Percentiles rank a stretch among this genome's conserved stretches.
Conservation (phyloP, 164 flowering plant genomes). For the Aristolochia californica region DNA sequence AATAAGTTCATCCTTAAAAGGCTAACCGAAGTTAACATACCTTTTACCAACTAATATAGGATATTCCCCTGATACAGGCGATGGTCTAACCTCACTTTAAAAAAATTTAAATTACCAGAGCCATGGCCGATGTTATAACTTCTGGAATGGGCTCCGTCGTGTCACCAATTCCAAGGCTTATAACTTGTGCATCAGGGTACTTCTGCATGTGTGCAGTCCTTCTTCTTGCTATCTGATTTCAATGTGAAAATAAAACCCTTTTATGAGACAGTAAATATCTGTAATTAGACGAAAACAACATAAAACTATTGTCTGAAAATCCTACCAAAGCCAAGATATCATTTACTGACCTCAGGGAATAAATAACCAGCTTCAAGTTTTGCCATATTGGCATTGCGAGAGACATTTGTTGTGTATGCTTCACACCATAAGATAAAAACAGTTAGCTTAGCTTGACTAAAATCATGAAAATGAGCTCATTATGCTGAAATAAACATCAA, state of each 20-base stretch:
- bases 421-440: constrained; percentile 2
- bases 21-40: too few relatives aligned
- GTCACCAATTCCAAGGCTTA: constrained; percentile 94
- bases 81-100: too few relatives aligned
- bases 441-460: too few relatives aligned
- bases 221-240: constrained; percentile 69
- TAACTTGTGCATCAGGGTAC: constrained; percentile 78
- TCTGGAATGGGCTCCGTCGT: constrained; percentile 97
- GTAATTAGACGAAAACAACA: neutral
- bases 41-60: too few relatives aligned
- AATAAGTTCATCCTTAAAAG: too few relatives aligned
- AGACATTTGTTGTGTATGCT: constrained; percentile 71
- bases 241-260: neutral
- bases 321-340: neutral
- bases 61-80: too few relatives aligned
- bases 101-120: constrained; percentile 32
- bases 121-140: constrained; percentile 83
- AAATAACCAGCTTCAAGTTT: constrained; percentile 96
- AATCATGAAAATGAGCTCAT: too few relatives aligned
- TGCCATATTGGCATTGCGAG: constrained; percentile 76
- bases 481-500: neutral
- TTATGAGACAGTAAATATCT: neutral
- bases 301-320: neutral
- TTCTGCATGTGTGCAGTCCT: constrained; percentile 63
- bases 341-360: constrained; percentile 73